Evolutionary conservation across 2,329 filamentous ascomycete species (phyloP), one percentile per base, ranked within the genome.

Genomic region (Leptographium galeiforme): DNA sequence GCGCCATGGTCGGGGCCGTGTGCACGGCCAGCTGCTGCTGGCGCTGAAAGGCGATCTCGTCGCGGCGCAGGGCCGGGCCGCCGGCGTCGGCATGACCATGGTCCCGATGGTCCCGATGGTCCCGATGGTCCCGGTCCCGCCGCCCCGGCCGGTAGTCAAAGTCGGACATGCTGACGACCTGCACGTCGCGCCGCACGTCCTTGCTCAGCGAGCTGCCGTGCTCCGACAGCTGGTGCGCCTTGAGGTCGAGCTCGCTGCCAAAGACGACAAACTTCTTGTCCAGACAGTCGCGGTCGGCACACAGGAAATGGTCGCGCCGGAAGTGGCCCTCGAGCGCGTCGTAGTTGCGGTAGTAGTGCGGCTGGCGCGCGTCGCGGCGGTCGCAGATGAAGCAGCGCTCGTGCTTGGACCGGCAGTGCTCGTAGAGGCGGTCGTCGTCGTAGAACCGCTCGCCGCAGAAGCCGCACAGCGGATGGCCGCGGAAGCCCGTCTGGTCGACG

Each of bases 191-290:
- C 53, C 89, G 76, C 2, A 85, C 82, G 60, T 91, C 86, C 63
- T 95, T 96, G 10, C 89, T 88, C 30, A 94, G 67, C 0, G 84
- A 80, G 60, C 83, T 81, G 0, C 84, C 88, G 64, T 98, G 93
- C 52, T 84, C 79, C 61, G 86, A 84, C 11, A 98, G 70, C 65
- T 95, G 88, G 68, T 98, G 93, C 4, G 86, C 93, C 66, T 97
- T 95, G 48, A 98, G 71, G 63, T 98, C 93, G 74, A 98, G 83
- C 63, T 96, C 88, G 0, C 89, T 90, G 53, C 89, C 88, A 61
- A 98, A 98, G 0, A 97, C 93, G 34, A 97, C 86, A 64, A 97
- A 96, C 66, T 96, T 97, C 78, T 95, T 95, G 61, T 97, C 93
- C 63, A 93, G 66, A 63, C 93, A 98, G 63, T 95, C 90, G 52